Evolutionary conservation across 1,139 yeast genomes (phyloP).

Genomic region (Zygosaccharomyces pseudobailii): DNA sequence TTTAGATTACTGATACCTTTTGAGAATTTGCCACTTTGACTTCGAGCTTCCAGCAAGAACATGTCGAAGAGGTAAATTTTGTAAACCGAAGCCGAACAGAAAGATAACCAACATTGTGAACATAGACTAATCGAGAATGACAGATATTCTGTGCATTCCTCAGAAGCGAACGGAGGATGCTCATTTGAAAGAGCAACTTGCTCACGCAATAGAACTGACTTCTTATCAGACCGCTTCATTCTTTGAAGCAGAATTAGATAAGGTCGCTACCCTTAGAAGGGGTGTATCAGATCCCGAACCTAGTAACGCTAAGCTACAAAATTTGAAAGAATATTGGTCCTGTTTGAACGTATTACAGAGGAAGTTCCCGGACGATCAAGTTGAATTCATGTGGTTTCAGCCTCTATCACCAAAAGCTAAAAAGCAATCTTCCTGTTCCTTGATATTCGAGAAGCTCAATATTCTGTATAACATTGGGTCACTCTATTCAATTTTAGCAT

Average conservation of each 20-base stretch:
- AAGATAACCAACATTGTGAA: not conserved
- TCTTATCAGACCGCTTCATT: slow-evolving; percentile 62
- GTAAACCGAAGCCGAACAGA: not conserved
- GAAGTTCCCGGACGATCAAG: slow-evolving; percentile 44
- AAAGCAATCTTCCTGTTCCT: slow-evolving; percentile 45
- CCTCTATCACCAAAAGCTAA: slow-evolving; percentile 54
- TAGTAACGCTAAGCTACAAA: slow-evolving; percentile 28
- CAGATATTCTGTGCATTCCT: slow-evolving; percentile 18
- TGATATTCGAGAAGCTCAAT: slow-evolving; percentile 57
- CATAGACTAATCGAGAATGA: slow-evolving; percentile 6
- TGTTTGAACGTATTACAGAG: slow-evolving; percentile 34
- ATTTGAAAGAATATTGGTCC: slow-evolving; percentile 35
- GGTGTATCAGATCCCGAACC: slow-evolving; percentile 32
- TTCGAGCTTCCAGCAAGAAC: not conserved
- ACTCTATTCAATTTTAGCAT: slow-evolving; percentile 53
- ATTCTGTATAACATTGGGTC: slow-evolving; percentile 67
- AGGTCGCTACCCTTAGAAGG: slow-evolving; percentile 40
- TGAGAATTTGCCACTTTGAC: not conserved
- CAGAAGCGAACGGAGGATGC: slow-evolving; percentile 41
- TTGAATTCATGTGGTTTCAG: slow-evolving; percentile 68
- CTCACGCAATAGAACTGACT: slow-evolving; percentile 50
- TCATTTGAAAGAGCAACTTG: slow-evolving; percentile 44
- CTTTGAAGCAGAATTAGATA: slow-evolving; percentile 50
- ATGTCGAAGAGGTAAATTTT: not conserved
- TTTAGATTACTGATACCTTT: slow-evolving; percentile 2